Evolutionary conservation across 164 flowering plant genomes (phyloP).

Genomic region (Piper betle): DNA sequence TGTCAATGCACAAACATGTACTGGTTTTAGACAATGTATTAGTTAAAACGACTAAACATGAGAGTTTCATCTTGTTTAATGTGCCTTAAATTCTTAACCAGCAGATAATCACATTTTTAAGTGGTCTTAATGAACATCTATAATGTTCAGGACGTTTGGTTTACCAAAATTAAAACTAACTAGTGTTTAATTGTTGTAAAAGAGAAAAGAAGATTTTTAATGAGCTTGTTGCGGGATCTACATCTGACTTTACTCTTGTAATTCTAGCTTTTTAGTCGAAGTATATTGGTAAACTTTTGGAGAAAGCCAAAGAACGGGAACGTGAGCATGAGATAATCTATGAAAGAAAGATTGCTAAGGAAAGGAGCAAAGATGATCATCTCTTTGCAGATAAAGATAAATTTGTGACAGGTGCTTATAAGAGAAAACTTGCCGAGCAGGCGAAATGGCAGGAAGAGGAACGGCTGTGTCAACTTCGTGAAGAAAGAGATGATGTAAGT

Average conservation of each 20-base stretch:
- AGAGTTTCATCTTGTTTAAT: background rate
- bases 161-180: too few relatives aligned
- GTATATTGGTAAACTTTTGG: slow-evolving; percentile 40
- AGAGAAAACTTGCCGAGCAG: slow-evolving; percentile 75
- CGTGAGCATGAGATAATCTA: slow-evolving; percentile 57
- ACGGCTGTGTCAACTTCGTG: slow-evolving; percentile 11
- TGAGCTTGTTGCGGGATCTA: background rate
- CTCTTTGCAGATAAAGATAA: slow-evolving; percentile 69
- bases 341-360: slow-evolving; percentile 32
- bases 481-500: slow-evolving; percentile 30
- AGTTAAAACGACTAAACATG: too few relatives aligned
- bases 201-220: too few relatives aligned
- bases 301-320: slow-evolving; percentile 53
- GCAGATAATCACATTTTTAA: background rate
- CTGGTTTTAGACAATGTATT: background rate
- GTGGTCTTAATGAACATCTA: too few relatives aligned
- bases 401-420: slow-evolving; percentile 74
- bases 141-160: too few relatives aligned
- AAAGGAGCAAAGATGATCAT: slow-evolving; percentile 63
- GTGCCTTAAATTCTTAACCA: background rate
- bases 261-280: slow-evolving; percentile 39
- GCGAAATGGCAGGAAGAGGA: slow-evolving; percentile 62
- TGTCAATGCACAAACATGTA: background rate
- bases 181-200: too few relatives aligned
- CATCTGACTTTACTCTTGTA: background rate